Base-by-base conservation (phyloP, 1,284 basidiomycete genomes). In the Athelia psychrophila region DNA sequence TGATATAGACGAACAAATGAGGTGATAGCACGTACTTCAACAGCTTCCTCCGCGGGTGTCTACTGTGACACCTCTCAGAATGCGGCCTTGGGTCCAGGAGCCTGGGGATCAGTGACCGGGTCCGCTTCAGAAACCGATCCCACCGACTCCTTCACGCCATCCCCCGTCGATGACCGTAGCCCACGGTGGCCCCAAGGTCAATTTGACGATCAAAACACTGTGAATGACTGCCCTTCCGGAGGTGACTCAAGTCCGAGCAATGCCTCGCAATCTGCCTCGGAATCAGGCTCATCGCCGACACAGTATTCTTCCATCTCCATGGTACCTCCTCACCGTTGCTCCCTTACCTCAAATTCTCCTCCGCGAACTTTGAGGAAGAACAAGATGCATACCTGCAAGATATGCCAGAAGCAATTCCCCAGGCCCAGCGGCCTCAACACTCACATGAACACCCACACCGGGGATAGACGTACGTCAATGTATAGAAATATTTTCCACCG, bases 391-490 rank as follows among this genome's bases (percentile, higher is more conserved):
- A 60, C 69, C 51, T 83, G 83, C 56, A 61, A 64, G 24, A 66
- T 79, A 1, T 86, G 83, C 64, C 64, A 71, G 3, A 86, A 86
- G 64, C 57, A 68, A 49, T 86, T 86, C 60, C 81, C 81, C 25
- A 72, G 84, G 53, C 85, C 84, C 3, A 83, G 81, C 49, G 82
- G 82, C 13, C 69, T 87, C 44, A 69, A 69, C 33, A 85, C 84
- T 2, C 86, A 87, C 58, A 84, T 84, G 83, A 80, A 83, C 48
- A 79, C 78, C 3, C 85, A 87, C 59, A 81, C 78, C 3, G 83
- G 86, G 16, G 75, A 74, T 5, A 83, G 77, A 63, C 84, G 85
- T 86, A 65, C 56, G 73, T 69, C 44, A 38, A 44, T 50, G 48
- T 42, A 50, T 3, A 48, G 40, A 8, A 44, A n/a, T 35, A 10